These are phyloP conservation scores for Xenoacremonium recifei DNA, from an alignment of 2,329 filamentous ascomycete species.

Conservation along the genomic window DNA sequence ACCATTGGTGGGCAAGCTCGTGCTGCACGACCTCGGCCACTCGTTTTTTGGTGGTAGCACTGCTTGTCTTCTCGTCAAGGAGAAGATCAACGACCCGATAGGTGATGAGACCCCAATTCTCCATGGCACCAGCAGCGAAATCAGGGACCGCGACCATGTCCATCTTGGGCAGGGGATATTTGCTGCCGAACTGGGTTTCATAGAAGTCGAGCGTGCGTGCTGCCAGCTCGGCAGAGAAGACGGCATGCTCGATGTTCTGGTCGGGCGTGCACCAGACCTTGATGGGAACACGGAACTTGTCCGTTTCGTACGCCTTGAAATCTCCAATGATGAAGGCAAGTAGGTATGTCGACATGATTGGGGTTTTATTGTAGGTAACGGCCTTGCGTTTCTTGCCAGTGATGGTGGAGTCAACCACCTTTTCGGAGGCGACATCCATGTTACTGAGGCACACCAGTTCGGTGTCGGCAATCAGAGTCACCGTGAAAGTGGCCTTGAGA, in stretches of 20 bases:
- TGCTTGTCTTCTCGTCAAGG: conserved; percentile 87
- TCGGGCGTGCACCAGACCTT: conserved; percentile 92
- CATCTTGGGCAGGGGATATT: conserved; percentile 53
- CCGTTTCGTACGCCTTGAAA: conserved; percentile 90
- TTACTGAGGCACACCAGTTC: conserved; percentile 90
- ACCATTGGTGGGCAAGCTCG: conserved; percentile 97
- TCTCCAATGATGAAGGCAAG: conserved; percentile 92
- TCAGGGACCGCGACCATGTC: conserved; percentile 78
- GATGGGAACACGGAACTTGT: conserved; percentile 85
- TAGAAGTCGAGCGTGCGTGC: conserved; percentile 91
- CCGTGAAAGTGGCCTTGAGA: conserved; percentile 87
- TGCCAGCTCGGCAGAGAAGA: conserved; percentile 86
- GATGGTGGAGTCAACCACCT: conserved; percentile 65
- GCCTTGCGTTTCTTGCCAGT: conserved; percentile 67
- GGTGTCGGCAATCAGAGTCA: conserved; percentile 89
- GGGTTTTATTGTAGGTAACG: conserved; percentile 89
- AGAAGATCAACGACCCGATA: conserved; percentile 84
- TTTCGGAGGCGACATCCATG: conserved; percentile 88
- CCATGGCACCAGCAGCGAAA: conserved; percentile 94
- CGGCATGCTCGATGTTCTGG: conserved; percentile 85
- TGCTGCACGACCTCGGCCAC: conserved; percentile 96
- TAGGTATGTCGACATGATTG: conserved; percentile 94
- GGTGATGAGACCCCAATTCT: conserved; percentile 96
- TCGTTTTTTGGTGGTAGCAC: conserved; percentile 85
- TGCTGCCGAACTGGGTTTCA: conserved; percentile 87